Base-by-base conservation (phyloP, 306 rosid genomes). In the Pachyrhizus erosus region DNA sequence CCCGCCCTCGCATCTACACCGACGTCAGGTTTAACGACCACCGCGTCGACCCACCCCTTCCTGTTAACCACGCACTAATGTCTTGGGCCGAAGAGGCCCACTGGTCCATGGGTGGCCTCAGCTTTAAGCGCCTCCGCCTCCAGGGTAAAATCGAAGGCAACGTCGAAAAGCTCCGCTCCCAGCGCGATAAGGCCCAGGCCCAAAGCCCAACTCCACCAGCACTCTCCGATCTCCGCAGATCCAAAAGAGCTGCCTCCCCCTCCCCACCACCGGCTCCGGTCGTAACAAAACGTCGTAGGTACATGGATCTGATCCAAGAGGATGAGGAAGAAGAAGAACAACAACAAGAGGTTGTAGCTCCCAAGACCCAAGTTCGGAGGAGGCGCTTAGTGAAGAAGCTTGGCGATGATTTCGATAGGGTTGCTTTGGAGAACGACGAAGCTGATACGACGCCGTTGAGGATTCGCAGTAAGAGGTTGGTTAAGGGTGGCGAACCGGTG, bases 81-180 rank as follows among this genome's bases (percentile, higher is more conserved):
- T 86, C 88, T 0, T 93, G 99, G 97, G 97, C 98, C 70, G 29
- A 83, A n/a, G 92, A 93, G 71, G 98, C 99, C 57, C 97, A 96
- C 87, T 96, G 99, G 97, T 89, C 98, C 80, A 93, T 96, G 98
- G 99, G 98, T 0, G 98, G 99, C 5, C 89, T 93, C 67, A 87
- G 87, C 85, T 80, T 82, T 90, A 88, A 85, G 37, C 97, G 97
- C 80, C 89, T 93, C 54, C 89, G 96, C 5, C 87, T 91, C 37
- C 94, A 90, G 69, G 99, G 98, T 33, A 91, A 89, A 21, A 92
- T 96, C 46, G 98, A 93, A 51, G 99, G 99, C 42, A 88, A 78
- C 83, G 82, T 93, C 34, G 15, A 82, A 33, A 91, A 55, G 49
- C 99, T 96, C 82, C 94, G 92, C 3, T 39, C 68, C 20, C 89